Percentiles rank a stretch among this genome's conserved stretches.
These are phyloP conservation scores for Geotrichum cucujoidarum DNA, from an alignment of 1,139 yeast species.

Conservation along the genomic window DNA sequence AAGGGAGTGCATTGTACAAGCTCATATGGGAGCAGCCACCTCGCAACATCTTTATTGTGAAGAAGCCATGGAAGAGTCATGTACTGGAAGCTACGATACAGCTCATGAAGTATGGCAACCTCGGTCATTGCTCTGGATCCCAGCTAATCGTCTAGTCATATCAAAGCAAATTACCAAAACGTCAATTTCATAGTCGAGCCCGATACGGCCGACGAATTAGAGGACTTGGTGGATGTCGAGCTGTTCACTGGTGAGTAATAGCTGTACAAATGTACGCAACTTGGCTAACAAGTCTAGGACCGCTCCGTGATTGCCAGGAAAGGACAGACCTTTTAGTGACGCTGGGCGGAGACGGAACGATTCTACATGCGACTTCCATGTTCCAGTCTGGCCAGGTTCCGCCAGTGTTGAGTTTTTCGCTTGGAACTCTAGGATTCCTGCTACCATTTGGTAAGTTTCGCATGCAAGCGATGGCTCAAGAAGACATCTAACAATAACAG, in stretches of 20 bases:
- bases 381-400: constrained; percentile 65
- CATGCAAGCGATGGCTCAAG: neutral
- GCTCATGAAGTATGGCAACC: constrained; percentile 46
- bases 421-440: constrained; percentile 88
- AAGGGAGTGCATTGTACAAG: constrained; percentile 1
- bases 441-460: constrained; percentile 54
- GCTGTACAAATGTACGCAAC: constrained; percentile 18
- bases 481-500: constrained; percentile 27
- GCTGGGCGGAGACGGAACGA: constrained; percentile 94
- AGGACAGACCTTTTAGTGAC: constrained; percentile 72
- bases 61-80: constrained; percentile 71
- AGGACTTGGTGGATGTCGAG: constrained; percentile 39
- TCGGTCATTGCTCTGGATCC: neutral
- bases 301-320: constrained; percentile 18
- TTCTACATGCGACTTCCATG: constrained; percentile 60
- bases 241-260: constrained; percentile 22
- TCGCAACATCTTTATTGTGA: constrained; percentile 69
- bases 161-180: constrained; percentile 57
- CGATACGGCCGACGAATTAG: constrained; percentile 70
- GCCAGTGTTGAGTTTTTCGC: constrained; percentile 80
- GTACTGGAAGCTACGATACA: constrained; percentile 64
- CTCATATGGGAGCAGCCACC: constrained; percentile 39
- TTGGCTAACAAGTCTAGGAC: constrained; percentile 22
- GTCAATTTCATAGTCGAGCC: constrained; percentile 72
- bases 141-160: constrained; percentile 26